Base-by-base conservation (phyloP, 1,139 yeast genomes). In the Kluyveromyces sp. region DNA sequence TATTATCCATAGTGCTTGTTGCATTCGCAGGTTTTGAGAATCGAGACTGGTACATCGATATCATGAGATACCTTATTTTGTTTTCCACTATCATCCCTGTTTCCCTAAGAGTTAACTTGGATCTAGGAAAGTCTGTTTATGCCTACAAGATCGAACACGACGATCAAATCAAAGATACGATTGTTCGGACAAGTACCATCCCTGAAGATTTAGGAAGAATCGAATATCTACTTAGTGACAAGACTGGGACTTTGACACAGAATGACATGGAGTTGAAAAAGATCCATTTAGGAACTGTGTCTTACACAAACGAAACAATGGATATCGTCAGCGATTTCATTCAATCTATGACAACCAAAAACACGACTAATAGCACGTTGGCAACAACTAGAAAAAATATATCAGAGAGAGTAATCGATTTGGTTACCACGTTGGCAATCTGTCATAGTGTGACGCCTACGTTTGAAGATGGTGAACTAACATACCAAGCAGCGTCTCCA, bases 401-500 rank as follows among this genome's bases (percentile, higher is more conserved):
- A 53, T 80, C 87, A 25, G 64, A 74, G 20, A 72, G 86, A 51
- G 95, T 89, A 2, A 74, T 92, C 55, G 96, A 88, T 56, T 68
- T 89, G 50, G 79, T 88, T 1, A 66, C 79, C 2, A 85, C 96
- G 0, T 69, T 94, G 41, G 95, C 97, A 0, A 69, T 89, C 15
- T 94, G 99, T 63, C 99, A 94, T 62, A 88, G 88, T 54, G 99
- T 94, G 25, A 94, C 98, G 0, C 96, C 96, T 1, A 77, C 87
- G 0, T 72, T 77, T 50, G 94, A 83, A 46, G 80, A 74, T 46
- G 80, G 80, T 4, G 74, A 67, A 41, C 61, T 85, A 8, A 74
- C 87, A 1, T 94, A 89, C 61, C 99, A 94, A 64, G 98, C 98
- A 0, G 96, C 97, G 0, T 89, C 97, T 0, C 99, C 99, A 0